These are phyloP conservation scores for Chaetomiaceae sp. DNA, from an alignment of 2,329 filamentous ascomycete species.

Conservation along the genomic window DNA sequence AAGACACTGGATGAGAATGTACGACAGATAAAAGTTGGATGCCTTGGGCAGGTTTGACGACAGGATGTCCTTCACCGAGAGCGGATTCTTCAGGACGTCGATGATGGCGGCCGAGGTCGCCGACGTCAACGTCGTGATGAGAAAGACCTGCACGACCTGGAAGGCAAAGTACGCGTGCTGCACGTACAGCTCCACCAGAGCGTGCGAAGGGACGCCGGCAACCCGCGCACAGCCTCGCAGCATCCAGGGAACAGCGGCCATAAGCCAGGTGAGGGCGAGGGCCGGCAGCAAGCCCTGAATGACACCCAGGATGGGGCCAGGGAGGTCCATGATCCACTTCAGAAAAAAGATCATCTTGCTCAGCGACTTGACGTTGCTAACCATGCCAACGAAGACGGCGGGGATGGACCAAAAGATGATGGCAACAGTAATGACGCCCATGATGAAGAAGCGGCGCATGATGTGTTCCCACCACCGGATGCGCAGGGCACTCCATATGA, in stretches of 20 bases:
- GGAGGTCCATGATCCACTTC: constrained; percentile 67
- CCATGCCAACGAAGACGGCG: constrained; percentile 72
- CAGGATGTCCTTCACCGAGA: constrained; percentile 50
- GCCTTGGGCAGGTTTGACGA: constrained; percentile 62
- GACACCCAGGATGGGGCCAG: constrained; percentile 64
- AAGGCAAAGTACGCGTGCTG: constrained; percentile 79
- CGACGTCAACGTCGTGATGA: constrained; percentile 73
- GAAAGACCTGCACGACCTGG: constrained; percentile 78
- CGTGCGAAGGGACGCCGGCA: constrained; percentile 65
- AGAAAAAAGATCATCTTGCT: constrained; percentile 62
- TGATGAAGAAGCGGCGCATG: constrained; percentile 59
- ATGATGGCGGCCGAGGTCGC: constrained; percentile 60
- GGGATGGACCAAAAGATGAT: constrained; percentile 82
- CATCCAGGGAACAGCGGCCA: constrained; percentile 74
- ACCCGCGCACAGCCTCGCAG: constrained; percentile 67
- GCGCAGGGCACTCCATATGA: constrained; percentile 78
- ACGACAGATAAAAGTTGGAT: constrained; percentile 76
- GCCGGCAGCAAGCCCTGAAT: constrained; percentile 80
- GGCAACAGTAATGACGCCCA: constrained; percentile 62
- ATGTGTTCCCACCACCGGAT: constrained; percentile 70
- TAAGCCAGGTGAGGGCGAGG: constrained; percentile 72
- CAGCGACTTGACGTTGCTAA: constrained; percentile 78
- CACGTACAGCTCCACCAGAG: constrained; percentile 68
- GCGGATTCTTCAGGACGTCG: constrained; percentile 55
- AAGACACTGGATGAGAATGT: constrained; percentile 81